A percentile compares a stretch with the other conserved stretches of the same genome.
phyloP scores from a whole-genome alignment of 208 protist species.

The Balamuthia mandrillaris region DNA sequence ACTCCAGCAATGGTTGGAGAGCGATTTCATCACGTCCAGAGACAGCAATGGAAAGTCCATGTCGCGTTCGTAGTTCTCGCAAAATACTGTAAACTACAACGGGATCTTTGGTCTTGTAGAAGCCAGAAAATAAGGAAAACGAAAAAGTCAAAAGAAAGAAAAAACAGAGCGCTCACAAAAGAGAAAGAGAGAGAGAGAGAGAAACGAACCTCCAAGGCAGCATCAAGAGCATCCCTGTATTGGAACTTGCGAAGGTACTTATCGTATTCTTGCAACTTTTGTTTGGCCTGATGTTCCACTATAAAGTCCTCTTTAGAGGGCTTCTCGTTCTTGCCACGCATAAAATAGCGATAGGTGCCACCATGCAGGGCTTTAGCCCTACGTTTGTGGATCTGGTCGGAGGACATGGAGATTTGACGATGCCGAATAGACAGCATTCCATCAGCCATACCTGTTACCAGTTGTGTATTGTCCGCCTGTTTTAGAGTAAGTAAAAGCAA shows the following conservation, averaged over 20 bases:
- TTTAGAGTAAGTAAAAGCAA: neutral
- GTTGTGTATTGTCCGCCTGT: slow-evolving; percentile 53
- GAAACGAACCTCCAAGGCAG: slow-evolving; percentile 20
- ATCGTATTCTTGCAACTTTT: slow-evolving; percentile 7
- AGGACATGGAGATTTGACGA: neutral
- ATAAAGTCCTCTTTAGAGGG: neutral
- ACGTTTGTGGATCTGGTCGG: neutral
- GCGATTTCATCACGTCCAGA: slow-evolving; percentile 39
- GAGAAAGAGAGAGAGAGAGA: neutral
- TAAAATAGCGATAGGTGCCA: neutral
- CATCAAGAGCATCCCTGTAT: slow-evolving; percentile 56
- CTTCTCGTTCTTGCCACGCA: neutral
- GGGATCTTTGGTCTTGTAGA: neutral
- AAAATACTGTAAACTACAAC: neutral
- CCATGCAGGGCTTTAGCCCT: neutral
- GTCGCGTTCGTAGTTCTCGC: neutral
- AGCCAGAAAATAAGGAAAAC: neutral
- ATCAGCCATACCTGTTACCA: slow-evolving; percentile 48
- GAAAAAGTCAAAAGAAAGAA: neutral
- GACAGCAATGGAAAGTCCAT: slow-evolving; percentile 45
- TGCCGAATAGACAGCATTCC: slow-evolving; percentile 55
- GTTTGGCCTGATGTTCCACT: neutral
- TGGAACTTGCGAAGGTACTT: slow-evolving; percentile 46
- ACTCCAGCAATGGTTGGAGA: slow-evolving; percentile 46
- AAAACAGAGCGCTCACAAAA: no score